Percentiles rank a stretch among this genome's conserved stretches.
phyloP scores from a whole-genome alignment of 1,139 yeast species.

The Eremothecium coryli region DNA sequence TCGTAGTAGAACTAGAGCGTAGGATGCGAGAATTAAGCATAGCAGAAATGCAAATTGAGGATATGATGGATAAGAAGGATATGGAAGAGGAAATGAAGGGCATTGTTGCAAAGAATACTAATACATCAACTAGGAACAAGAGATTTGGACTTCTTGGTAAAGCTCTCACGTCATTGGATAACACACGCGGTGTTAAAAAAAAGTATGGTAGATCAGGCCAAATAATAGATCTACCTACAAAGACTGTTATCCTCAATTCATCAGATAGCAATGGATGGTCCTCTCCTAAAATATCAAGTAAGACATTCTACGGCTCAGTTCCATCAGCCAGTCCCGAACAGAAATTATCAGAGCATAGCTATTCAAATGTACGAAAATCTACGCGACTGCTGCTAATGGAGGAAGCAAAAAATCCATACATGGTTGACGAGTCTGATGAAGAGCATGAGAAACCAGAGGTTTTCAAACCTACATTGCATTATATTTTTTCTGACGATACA shows the following conservation, averaged over 20 bases:
- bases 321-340: background rate
- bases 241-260: background rate
- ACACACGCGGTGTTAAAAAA: background rate
- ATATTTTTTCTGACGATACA: slow-evolving; percentile 41
- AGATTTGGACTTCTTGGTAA: background rate
- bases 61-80: background rate
- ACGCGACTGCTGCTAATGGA: background rate
- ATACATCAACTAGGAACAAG: background rate
- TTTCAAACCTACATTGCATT: slow-evolving; percentile 46
- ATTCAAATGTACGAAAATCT: slow-evolving; percentile 4
- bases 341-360: slow-evolving; percentile 1
- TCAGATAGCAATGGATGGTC: background rate
- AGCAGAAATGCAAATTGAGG: background rate
- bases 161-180: slow-evolving; percentile 1
- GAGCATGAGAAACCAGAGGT: slow-evolving; percentile 45
- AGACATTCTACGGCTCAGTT: slow-evolving; percentile 4
- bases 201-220: slow-evolving; percentile 4
- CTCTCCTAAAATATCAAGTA: slow-evolving; percentile 1
- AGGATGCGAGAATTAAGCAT: background rate
- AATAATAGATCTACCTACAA: slow-evolving; percentile 1
- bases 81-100: background rate
- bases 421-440: slow-evolving; percentile 45
- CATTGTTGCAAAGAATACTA: background rate
- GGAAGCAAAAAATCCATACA: background rate
- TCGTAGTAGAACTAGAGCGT: background rate